phyloP scores from a whole-genome alignment of 352 stramenopile genomes.

The Pythium oligandrum region DNA sequence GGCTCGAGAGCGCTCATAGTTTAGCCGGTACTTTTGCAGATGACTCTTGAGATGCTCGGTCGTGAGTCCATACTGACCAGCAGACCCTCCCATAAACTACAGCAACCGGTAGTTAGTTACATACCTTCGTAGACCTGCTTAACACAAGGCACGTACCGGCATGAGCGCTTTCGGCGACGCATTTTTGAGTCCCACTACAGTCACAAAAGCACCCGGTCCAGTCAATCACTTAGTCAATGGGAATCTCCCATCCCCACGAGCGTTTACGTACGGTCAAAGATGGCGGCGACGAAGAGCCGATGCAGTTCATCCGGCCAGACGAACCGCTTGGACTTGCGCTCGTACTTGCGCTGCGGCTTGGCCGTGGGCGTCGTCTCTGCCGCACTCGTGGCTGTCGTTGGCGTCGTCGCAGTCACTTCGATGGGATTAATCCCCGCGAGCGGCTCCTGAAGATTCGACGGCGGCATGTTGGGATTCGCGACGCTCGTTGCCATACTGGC shows the following conservation, averaged over 20 bases:
- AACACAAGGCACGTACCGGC: constrained; percentile 20
- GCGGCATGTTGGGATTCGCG: no score
- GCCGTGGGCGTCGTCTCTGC: not conserved
- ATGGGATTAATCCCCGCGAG: not conserved
- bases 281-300: constrained; percentile 83
- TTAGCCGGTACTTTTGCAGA: constrained; percentile 85
- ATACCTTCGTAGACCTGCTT: no score
- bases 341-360: constrained; percentile 76
- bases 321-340: constrained; percentile 86
- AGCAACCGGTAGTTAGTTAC: constrained; percentile 2
- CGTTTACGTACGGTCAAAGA: constrained; percentile 64
- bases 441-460: no score
- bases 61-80: constrained; percentile 22
- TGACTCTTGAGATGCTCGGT: constrained; percentile 85
- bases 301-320: constrained; percentile 86
- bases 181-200: constrained; percentile 80
- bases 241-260: not conserved
- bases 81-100: constrained; percentile 61
- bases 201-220: not conserved
- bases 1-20: constrained; percentile 76
- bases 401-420: not conserved
- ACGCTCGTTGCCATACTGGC: no score
- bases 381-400: not conserved
- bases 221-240: no score
- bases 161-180: constrained; percentile 80